Percentiles rank a stretch among this genome's conserved stretches.
phyloP scores from a whole-genome alignment of 2,329 filamentous ascomycete species.

The Dactylella cylindrospora region DNA sequence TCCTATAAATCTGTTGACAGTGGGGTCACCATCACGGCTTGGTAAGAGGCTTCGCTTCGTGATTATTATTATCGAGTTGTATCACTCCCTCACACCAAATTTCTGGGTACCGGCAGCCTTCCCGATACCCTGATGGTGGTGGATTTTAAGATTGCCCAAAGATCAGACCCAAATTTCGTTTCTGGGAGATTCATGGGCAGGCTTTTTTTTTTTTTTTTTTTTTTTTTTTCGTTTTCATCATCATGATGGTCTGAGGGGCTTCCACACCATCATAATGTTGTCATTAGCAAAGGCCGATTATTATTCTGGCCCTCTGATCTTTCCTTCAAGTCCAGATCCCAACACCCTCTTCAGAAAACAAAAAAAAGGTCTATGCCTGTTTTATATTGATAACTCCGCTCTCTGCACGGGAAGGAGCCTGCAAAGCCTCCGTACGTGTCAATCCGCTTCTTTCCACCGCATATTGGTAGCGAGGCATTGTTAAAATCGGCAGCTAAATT shows the following conservation, averaged over 20 bases:
- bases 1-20: too few species aligned
- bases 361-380: too few species aligned
- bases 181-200: constrained; percentile 33
- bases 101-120: constrained; percentile 43
- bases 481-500: constrained; percentile 40
- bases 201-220: not conserved
- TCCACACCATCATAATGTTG: constrained; percentile 26
- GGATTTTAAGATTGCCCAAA: constrained; percentile 39
- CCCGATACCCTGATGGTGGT: constrained; percentile 44
- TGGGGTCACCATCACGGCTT: too few species aligned
- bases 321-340: not conserved
- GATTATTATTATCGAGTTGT: too few species aligned
- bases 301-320: too few species aligned
- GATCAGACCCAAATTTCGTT: constrained; percentile 45
- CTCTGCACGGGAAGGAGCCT: not conserved
- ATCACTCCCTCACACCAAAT: constrained; percentile 41
- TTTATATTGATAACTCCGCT: too few species aligned
- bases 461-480: constrained; percentile 28
- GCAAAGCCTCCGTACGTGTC: too few species aligned
- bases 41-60: too few species aligned
- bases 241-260: too few species aligned
- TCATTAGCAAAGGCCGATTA: too few species aligned
- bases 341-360: not conserved
- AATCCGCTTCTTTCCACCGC: not conserved
- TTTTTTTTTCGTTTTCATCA: not conserved